phyloP scores from a whole-genome alignment of 805 yeast genomes.

The Wickerhamomyces kurtzmanii region DNA sequence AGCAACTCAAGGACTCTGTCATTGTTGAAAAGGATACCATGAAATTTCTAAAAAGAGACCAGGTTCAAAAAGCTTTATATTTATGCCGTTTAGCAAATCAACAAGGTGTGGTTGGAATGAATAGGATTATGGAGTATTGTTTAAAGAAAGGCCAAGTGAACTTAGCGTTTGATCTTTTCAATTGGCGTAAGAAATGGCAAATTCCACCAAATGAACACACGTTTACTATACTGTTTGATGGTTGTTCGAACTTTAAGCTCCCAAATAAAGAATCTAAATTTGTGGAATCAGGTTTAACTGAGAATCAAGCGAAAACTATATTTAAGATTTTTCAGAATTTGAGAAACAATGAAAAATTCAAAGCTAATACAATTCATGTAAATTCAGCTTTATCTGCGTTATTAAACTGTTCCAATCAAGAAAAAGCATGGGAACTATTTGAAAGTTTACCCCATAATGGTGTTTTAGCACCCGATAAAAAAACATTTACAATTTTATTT shows the following conservation, averaged over 20 bases:
- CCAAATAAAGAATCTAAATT: conserved; percentile 3
- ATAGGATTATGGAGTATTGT: conserved; percentile 44
- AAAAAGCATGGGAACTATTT: conserved; percentile 26
- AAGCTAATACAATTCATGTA: conserved; percentile 28
- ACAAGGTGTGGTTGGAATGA: conserved; percentile 53
- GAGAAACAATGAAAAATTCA: conserved; percentile 14
- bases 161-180: conserved; percentile 39
- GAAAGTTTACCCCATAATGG: conserved; percentile 16
- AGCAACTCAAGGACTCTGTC: conserved; percentile 48
- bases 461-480: conserved; percentile 20
- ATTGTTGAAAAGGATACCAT: conserved; percentile 43
- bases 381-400: conserved; percentile 37
- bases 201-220: conserved; percentile 40
- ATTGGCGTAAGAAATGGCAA: conserved; percentile 54
- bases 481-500: conserved; percentile 20
- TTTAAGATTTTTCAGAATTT: conserved; percentile 20
- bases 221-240: conserved; percentile 35
- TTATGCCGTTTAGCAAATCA: conserved; percentile 36
- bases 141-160: conserved; percentile 29
- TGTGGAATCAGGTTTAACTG: conserved; percentile 17
- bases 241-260: conserved; percentile 24
- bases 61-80: conserved; percentile 40
- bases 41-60: conserved; percentile 40
- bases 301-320: conserved; percentile 23
- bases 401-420: conserved; percentile 27